Percentiles rank a stretch among this genome's conserved stretches.
Conservation (phyloP, 129 eudicot genomes). For the Artemisia tridentata region DNA sequence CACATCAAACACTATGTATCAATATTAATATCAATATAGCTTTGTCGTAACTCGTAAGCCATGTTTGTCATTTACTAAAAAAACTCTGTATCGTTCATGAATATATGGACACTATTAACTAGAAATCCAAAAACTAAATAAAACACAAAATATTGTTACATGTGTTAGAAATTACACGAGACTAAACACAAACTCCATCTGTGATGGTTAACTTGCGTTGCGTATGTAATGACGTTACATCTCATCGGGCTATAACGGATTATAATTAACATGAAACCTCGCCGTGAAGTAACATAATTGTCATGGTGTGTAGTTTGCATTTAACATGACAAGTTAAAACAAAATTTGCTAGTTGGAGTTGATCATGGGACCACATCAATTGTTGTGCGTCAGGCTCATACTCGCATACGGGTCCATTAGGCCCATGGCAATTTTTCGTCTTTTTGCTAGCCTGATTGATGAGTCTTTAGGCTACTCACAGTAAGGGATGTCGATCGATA, state of each 20-base stretch:
- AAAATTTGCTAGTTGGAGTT: background rate
- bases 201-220: background rate
- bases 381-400: conserved; percentile 7
- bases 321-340: background rate
- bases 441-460: background rate
- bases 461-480: too few species aligned
- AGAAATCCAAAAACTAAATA: background rate
- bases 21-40: background rate
- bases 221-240: background rate
- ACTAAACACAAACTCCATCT: background rate
- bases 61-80: background rate
- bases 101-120: background rate
- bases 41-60: background rate
- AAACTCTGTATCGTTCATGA: too few species aligned
- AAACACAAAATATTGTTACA: background rate
- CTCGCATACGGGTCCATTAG: background rate
- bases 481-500: too few species aligned
- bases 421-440: background rate
- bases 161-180: background rate
- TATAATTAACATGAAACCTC: background rate
- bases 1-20: background rate
- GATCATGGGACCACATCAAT: conserved; percentile 11
- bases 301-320: background rate
- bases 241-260: background rate
- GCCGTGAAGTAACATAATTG: background rate